Evolutionary conservation across 2,329 filamentous ascomycete species (phyloP).

Genomic region (Fusarium sp.): DNA sequence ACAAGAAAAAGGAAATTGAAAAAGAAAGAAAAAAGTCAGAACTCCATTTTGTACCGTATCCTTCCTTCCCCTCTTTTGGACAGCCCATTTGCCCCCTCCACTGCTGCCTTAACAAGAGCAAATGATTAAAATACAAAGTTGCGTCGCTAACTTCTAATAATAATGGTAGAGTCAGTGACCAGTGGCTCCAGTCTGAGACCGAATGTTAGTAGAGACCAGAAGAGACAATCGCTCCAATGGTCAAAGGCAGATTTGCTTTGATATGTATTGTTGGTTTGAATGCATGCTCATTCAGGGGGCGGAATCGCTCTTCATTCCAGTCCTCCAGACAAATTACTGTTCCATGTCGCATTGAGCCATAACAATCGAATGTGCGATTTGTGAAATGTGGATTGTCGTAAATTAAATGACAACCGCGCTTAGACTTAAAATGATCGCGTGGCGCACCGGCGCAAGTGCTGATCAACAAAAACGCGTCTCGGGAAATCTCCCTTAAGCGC

Average conservation of each 20-base stretch:
- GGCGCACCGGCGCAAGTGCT: constrained; percentile 35
- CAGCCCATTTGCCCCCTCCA: neutral
- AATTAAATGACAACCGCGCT: constrained; percentile 11
- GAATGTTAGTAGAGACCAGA: constrained; percentile 13
- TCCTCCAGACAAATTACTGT: neutral
- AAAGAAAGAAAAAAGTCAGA: constrained; percentile 20
- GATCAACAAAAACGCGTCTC: constrained; percentile 36
- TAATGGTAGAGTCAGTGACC: constrained; percentile 4
- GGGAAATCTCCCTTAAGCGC: constrained; percentile 27
- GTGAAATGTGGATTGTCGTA: constrained; percentile 17
- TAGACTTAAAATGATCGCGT: neutral
- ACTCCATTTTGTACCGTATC: constrained; percentile 27
- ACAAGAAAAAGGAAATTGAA: neutral
- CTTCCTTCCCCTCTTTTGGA: constrained; percentile 8
- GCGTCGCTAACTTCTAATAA: constrained; percentile 21
- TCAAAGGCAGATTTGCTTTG: constrained; percentile 7
- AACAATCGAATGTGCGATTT: neutral
- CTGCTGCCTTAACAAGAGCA: constrained; percentile 1
- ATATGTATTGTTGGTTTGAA: constrained; percentile 25
- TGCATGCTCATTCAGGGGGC: neutral
- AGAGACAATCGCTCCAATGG: neutral
- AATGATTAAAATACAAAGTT: constrained; percentile 16
- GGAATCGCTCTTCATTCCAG: constrained; percentile 9
- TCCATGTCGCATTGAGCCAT: constrained; percentile 1
- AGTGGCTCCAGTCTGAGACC: constrained; percentile 12